Base-by-base conservation (phyloP, 208 protist genomes). In the Vickermania spadyakhi region DNA sequence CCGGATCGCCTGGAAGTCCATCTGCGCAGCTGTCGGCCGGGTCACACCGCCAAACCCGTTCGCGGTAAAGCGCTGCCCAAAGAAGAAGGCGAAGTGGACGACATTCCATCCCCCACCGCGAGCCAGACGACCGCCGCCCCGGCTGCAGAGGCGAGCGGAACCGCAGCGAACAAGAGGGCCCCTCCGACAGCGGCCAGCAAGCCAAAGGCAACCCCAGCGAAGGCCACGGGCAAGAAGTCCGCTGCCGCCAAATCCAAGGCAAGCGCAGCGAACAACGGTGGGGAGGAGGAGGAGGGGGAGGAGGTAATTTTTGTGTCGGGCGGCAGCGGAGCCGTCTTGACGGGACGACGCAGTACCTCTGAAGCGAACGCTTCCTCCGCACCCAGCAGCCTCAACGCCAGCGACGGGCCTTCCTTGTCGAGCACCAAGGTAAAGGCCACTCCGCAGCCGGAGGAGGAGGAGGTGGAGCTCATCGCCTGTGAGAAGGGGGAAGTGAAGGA, bases 1-100 rank as follows among this genome's bases (percentile, higher is more conserved):
- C 93, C 93, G 0, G 90, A 96, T 42, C 79, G 87, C 2, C 77
- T 97, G 21, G 77, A 82, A 62, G 71, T 97, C 21, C 93, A 97
- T 60, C 67, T 89, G 56, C 74, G 79, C 30, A 91, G 81, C 63
- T 97, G 93, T 70, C 92, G 84, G 62, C 81, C 86, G 0, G 84
- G 75, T 0, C 28, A 64, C 22, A 69, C 76, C 2, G 75, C 80
- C 2, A 81, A 72, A 57, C 76, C 73, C n/a, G 28, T 74, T 5
- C 28, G 58, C 36, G 7, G 2, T 52, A 65, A 26, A 2, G 25
- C 31, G 54, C 50, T 18, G 36, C 58, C 49, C 13, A 5, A 55
- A 55, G 21, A 29, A 41, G n/a, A 18, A 56, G 11, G 29, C 29
- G 2, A 13, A 28, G n/a, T n/a, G n/a, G n/a, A n/a, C n/a, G n/a